These are phyloP conservation scores for Neurospora sp. DNA, from an alignment of 495 filamentous ascomycete species.

Conservation along the genomic window DNA sequence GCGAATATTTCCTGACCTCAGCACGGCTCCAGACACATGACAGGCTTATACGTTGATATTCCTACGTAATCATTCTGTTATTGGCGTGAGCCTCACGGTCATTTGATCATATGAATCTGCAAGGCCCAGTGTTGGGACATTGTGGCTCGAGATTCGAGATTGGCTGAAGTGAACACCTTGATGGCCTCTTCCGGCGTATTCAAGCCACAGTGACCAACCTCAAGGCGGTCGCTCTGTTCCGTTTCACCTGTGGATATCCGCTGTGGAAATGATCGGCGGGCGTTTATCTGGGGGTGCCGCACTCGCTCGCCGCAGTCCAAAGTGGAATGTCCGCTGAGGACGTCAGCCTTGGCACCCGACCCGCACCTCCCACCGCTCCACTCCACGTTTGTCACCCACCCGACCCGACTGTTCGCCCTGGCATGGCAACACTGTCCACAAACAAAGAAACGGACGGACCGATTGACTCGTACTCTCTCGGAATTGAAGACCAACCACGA, in stretches of 20 bases:
- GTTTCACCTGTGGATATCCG: background rate
- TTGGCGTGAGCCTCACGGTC: background rate
- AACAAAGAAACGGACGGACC: background rate
- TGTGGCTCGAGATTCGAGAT: background rate
- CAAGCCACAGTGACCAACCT: background rate
- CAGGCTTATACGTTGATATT: background rate
- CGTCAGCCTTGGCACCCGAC: background rate
- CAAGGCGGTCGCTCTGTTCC: background rate
- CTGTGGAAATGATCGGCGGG: background rate
- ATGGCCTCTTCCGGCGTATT: background rate
- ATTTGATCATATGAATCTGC: background rate
- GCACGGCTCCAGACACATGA: background rate
- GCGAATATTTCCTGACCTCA: background rate
- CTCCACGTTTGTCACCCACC: background rate
- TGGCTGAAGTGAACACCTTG: background rate
- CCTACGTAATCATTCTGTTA: background rate
- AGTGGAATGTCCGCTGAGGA: background rate
- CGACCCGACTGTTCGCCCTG: background rate
- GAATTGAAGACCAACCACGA: background rate
- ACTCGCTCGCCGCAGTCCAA: background rate
- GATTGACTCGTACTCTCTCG: background rate
- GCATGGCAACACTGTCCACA: background rate
- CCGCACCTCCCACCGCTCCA: background rate
- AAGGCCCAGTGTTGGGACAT: background rate
- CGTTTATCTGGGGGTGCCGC: background rate